Percentiles rank a stretch among this genome's conserved stretches.
These are phyloP conservation scores for Penicillium cosmopolitanum DNA, from an alignment of 495 filamentous ascomycete genomes.

Conservation along the genomic window DNA sequence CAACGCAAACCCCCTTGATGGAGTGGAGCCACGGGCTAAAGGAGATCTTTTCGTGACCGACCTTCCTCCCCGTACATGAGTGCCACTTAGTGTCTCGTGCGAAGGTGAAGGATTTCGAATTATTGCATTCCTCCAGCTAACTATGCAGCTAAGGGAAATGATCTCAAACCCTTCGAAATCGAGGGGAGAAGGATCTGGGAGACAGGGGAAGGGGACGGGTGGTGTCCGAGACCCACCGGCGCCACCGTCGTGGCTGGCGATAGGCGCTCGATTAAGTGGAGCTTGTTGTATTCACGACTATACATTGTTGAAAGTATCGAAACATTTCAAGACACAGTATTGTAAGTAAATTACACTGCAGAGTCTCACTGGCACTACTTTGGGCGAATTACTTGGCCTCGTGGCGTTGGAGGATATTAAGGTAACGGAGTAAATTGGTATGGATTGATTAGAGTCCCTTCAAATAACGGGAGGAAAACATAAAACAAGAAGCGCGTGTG, in stretches of 20 bases:
- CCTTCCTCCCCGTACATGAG: background rate
- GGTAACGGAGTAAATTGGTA: too few species aligned
- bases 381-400: background rate
- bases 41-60: background rate
- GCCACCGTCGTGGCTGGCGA: conserved; percentile 1
- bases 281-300: background rate
- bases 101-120: background rate
- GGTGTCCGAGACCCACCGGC: conserved; percentile 4
- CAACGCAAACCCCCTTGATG: conserved; percentile 1
- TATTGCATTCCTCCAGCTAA: background rate
- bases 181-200: background rate
- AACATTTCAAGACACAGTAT: conserved; percentile 11
- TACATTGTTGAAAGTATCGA: conserved; percentile 2
- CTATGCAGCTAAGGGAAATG: background rate
- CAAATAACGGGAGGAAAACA: background rate
- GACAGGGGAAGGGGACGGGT: background rate
- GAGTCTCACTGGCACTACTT: background rate
- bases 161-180: background rate
- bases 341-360: conserved; percentile 13
- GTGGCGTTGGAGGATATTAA: background rate
- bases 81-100: background rate
- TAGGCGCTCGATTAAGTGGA: conserved; percentile 14
- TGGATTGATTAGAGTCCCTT: background rate
- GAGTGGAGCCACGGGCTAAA: background rate
- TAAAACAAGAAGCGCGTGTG: background rate